Evolutionary conservation across 2,329 filamentous ascomycete species (phyloP).

Genomic region (Botrytis aclada): DNA sequence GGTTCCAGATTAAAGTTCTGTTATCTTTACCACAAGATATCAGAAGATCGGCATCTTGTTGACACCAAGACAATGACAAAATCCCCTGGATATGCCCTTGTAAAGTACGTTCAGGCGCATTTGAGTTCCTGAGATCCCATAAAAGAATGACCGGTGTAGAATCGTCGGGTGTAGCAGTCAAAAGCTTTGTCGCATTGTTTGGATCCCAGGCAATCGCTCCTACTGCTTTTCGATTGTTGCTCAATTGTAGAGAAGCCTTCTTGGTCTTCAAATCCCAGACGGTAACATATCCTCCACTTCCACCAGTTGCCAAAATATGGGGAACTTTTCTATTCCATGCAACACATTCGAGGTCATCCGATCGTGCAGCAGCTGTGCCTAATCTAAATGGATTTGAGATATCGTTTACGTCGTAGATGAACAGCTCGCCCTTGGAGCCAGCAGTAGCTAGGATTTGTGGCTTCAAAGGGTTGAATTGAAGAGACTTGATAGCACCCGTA

Average conservation of each 20-base stretch:
- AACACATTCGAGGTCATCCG: conserved; percentile 92
- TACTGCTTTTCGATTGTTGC: conserved; percentile 88
- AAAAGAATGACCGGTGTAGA: conserved; percentile 82
- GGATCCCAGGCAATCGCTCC: conserved; percentile 98
- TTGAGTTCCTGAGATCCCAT: conserved; percentile 95
- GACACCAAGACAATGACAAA: conserved; percentile 91
- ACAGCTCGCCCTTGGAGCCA: conserved; percentile 92
- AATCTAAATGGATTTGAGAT: conserved; percentile 82
- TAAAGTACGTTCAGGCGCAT: conserved; percentile 84
- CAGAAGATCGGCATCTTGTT: conserved; percentile 82
- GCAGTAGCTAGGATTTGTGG: conserved; percentile 89
- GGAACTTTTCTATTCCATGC: conserved; percentile 99
- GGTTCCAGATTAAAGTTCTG: conserved; percentile 92
- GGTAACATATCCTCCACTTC: conserved; percentile 89
- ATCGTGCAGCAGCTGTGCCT: conserved; percentile 81
- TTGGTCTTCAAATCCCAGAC: conserved; percentile 99
- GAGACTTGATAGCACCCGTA: conserved; percentile 83
- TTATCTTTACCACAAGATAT: conserved; percentile 97
- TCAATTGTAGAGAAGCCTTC: conserved; percentile 93
- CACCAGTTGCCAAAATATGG: conserved; percentile 93
- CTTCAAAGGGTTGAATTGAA: conserved; percentile 94
- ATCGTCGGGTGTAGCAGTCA: conserved; percentile 89
- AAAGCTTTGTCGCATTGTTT: conserved; percentile 86
- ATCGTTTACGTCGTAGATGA: conserved; percentile 92
- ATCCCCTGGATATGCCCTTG: conserved; percentile 94